Conservation (phyloP, 2,329 filamentous ascomycete genomes). For the Chalara sp. region DNA sequence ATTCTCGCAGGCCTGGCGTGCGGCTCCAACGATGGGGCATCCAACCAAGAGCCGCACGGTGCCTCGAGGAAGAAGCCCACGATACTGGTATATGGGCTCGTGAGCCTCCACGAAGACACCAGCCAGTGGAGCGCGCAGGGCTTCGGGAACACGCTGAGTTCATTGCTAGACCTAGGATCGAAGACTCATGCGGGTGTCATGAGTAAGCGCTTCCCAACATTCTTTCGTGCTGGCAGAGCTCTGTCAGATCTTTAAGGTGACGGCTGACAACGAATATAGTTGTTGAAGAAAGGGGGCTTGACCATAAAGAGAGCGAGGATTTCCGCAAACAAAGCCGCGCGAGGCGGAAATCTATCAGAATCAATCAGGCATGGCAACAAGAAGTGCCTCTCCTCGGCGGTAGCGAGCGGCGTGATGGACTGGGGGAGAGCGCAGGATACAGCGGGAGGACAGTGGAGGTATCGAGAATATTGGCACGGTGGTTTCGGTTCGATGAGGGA, state of each 20-base stretch:
- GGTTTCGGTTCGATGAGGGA: conserved; percentile 51
- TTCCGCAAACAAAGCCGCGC: conserved; percentile 9
- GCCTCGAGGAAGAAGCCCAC: conserved; percentile 29
- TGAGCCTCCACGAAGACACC: conserved; percentile 59
- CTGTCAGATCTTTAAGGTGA: neutral
- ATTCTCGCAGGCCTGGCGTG: conserved; percentile 50
- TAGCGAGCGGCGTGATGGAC: conserved; percentile 36
- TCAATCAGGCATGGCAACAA: conserved; percentile 34
- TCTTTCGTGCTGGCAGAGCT: neutral
- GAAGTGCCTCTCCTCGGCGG: conserved; percentile 57
- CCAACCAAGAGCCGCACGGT: conserved; percentile 5
- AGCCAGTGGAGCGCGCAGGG: conserved; percentile 74
- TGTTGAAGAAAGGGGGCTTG: neutral
- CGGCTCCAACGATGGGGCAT: conserved; percentile 2
- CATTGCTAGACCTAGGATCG: conserved; percentile 53
- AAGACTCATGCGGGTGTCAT: conserved; percentile 7
- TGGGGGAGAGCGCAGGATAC: conserved; percentile 45
- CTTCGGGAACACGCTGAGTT: conserved; percentile 53
- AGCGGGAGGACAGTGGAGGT: conserved; percentile 52
- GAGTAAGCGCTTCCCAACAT: neutral
- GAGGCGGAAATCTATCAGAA: conserved; percentile 12
- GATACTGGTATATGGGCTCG: conserved; percentile 58
- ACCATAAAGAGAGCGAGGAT: neutral
- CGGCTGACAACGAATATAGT: neutral
- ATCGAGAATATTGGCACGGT: conserved; percentile 51